These are phyloP conservation scores for Kwoniella shandongensis DNA, from an alignment of 768 basidiomycete genomes.

Conservation along the genomic window DNA sequence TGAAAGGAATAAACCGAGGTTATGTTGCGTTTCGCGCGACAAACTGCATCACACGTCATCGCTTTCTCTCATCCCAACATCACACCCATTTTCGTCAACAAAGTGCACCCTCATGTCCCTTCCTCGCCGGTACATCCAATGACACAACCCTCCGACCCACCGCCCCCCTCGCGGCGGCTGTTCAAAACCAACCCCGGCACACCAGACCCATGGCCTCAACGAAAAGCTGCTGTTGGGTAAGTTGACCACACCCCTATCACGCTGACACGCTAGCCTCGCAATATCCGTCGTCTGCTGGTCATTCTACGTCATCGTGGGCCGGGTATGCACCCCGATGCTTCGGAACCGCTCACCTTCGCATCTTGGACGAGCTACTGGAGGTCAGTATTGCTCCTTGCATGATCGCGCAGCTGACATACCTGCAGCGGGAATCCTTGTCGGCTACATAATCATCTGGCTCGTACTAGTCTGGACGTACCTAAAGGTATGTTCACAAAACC, in stretches of 20 bases:
- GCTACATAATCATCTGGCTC: slow-evolving; percentile 65
- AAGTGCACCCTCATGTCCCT: no score
- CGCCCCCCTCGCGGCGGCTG: no score
- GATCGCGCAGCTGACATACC: neutral
- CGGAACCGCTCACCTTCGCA: slow-evolving; percentile 56
- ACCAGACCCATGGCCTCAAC: slow-evolving; percentile 34
- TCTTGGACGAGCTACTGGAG: slow-evolving; percentile 61
- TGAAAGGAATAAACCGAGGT: no score
- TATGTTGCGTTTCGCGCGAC: no score
- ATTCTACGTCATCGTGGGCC: slow-evolving; percentile 72
- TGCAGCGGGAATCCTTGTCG: slow-evolving; percentile 66
- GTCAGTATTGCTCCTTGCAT: slow-evolving; percentile 59
- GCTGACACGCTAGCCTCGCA: slow-evolving; percentile 54
- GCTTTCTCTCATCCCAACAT: no score
- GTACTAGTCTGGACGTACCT: slow-evolving; percentile 78
- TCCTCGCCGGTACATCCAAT: no score
- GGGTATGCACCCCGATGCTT: slow-evolving; percentile 73
- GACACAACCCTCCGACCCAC: no score
- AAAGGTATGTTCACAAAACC: slow-evolving; percentile 59
- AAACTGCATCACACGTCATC: no score
- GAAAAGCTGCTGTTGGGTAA: slow-evolving; percentile 34
- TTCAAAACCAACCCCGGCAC: no score
- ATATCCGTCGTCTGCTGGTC: slow-evolving; percentile 66
- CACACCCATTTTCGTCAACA: no score
- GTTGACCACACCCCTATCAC: slow-evolving; percentile 6